Evolutionary conservation across 306 rosid species (phyloP), one percentile per base, ranked within the genome.

Genomic region (Lathyrus sativus): DNA sequence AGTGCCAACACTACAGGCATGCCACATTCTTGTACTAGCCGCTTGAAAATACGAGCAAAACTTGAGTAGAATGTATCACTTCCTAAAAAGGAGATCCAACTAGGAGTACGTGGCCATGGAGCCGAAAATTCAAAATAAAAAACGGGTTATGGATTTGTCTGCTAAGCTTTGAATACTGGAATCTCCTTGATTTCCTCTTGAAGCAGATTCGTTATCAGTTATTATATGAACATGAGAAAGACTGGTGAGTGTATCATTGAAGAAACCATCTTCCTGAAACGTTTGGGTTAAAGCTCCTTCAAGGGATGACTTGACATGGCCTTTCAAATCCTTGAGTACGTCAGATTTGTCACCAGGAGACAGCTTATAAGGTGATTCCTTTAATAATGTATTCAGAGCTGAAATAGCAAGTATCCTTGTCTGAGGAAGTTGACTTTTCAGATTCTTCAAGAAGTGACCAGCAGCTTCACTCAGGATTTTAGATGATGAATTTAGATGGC

Each of bases 21-120:
- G 65, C 99, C 99, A 80, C 99, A 93, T 84, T 93, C 99, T 79
- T 93, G 99, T 68, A 88, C 81, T 67, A 93, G 75, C 78, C 97
- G 89, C 81, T 90, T 93, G 72, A 93, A 93, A 79, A 90, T 93
- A 53, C 99, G 87, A 3, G 99, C 99, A 81, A 90, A 93, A 79
- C 76, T 93, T 13, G 97, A 72, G 81, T 93, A 90, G 75, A 93
- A 93, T 68, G 89, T 81, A 71, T 88, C 99, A 84, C 85, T 84
- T 72, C 92, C 90, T n/a, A 90, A 61, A 67, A 88, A 84, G 50
- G 95, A 89, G 18, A 88, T 90, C 99, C 98, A 92, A 81, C 91
- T 88, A 19, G 99, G 96, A 6, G 99, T 93, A 4, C 99, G 99
- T n/a, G 99, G 99, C 99, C 99, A 93, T 65, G 99, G 87, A 71